Evolutionary conservation across 495 filamentous ascomycete genomes (phyloP).

Genomic region (Penicillium crystallinum): DNA sequence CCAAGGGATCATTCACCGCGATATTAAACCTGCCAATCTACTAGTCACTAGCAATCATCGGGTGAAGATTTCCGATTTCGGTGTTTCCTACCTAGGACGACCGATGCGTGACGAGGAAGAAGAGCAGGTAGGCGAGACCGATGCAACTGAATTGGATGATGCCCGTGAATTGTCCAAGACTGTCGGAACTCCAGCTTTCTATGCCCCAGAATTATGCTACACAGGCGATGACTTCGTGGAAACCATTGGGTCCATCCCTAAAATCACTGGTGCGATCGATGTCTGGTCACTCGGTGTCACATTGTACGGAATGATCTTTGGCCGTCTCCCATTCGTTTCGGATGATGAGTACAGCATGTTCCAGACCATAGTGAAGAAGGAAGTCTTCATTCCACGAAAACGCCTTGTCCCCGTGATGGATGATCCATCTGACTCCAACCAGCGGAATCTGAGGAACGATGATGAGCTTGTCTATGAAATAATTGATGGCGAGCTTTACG

Average conservation of each 20-base stretch:
- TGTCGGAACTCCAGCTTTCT: slow-evolving; percentile 95
- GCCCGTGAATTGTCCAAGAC: slow-evolving; percentile 95
- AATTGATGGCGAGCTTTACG: slow-evolving; percentile 73
- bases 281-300: slow-evolving; percentile 97
- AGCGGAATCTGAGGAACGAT: slow-evolving; percentile 47
- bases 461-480: slow-evolving; percentile 79
- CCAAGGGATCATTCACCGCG: slow-evolving; percentile 93
- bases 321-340: slow-evolving; percentile 86
- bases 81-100: slow-evolving; percentile 91
- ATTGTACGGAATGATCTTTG: slow-evolving; percentile 90
- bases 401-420: slow-evolving; percentile 72
- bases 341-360: slow-evolving; percentile 90
- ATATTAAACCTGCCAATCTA: slow-evolving; percentile 98
- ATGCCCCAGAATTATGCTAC: slow-evolving; percentile 95
- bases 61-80: slow-evolving; percentile 99
- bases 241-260: slow-evolving; percentile 37
- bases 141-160: slow-evolving; percentile 79
- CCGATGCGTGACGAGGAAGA: slow-evolving; percentile 72
- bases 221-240: slow-evolving; percentile 52
- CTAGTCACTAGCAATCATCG: slow-evolving; percentile 78
- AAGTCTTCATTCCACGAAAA: slow-evolving; percentile 77
- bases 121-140: slow-evolving; percentile 75
- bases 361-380: slow-evolving; percentile 80
- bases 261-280: slow-evolving; percentile 74
- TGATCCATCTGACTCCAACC: slow-evolving; percentile 41